Evolutionary conservation across 1,139 yeast genomes (phyloP), one percentile per base, ranked within the genome.

Genomic region (Cylindricascospora bacillispora): DNA sequence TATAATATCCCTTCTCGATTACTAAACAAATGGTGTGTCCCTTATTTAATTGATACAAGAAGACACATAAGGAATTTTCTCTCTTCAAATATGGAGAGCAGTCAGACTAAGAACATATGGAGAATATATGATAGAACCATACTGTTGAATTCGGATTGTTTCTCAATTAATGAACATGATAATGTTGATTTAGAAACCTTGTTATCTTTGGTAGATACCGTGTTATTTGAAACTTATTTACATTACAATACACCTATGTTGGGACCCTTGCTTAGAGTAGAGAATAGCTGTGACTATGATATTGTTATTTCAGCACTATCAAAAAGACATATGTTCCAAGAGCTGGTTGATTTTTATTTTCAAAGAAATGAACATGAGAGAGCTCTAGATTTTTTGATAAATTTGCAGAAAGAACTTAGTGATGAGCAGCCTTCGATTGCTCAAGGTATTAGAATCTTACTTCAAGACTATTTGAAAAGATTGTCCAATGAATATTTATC

Each of bases 201-300:
- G 9, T 69, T 79, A 1, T 54, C 54, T 9, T 55, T 74, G 2
- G 70, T 89, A 4, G 98, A 89, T 46, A 81, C 95, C 0, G 66
- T 85, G 0, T 60, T 89, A 18, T 82, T 89, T 44, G 62, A 72
- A 31, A 73, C 93, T 37, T 89, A 89, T 48, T 62, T 73, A 40
- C 54, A 72, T 16, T 68, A 70, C 22, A 71, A 72, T 34, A 82
- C 85, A 0, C 68, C 77, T 43, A 62, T 89, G 47, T 65, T 89
- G 12, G 94, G 93, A 0, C 92, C 97, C 0, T 65, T 89, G 20
- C 63, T 89, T 5, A 62, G 97, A 31, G 64, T 85, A 2, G 69
- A 71, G 24, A 89, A 86, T 48, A 62, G 63, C 37, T 83, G 95
- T 57, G 77, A 78, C 45, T 65, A 78, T 2, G 59, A 59, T 1